phyloP scores from a whole-genome alignment of 2,329 filamentous ascomycete genomes.

The Neopestalotiopsis clavispora region DNA sequence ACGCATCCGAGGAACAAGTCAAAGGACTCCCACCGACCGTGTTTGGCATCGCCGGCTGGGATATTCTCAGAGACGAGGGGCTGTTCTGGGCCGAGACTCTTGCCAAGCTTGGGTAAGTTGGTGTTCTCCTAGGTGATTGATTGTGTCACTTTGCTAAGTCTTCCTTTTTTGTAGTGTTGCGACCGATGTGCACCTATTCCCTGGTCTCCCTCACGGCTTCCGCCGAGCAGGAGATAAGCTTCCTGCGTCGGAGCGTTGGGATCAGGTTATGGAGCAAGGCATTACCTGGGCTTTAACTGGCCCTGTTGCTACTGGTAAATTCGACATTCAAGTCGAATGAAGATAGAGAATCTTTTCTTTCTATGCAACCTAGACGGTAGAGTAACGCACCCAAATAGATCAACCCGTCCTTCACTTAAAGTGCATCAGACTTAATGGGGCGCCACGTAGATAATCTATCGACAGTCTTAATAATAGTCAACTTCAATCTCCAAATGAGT shows the following conservation, averaged over 20 bases:
- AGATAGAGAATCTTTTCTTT: not conserved
- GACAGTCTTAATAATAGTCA: no score
- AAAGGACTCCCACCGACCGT: slow-evolving; percentile 17
- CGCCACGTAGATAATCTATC: no score
- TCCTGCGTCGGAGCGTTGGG: slow-evolving; percentile 13
- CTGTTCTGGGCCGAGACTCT: slow-evolving; percentile 12
- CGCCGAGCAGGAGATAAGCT: slow-evolving; percentile 12
- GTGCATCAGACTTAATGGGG: no score
- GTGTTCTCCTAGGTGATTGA: no score
- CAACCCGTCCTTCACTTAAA: no score
- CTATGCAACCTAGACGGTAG: no score
- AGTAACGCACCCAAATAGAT: no score
- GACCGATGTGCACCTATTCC: slow-evolving; percentile 18
- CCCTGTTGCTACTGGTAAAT: not conserved
- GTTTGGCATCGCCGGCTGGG: slow-evolving; percentile 17
- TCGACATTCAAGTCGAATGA: not conserved
- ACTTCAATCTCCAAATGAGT: no score
- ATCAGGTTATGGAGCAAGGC: slow-evolving; percentile 17
- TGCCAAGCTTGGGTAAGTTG: slow-evolving; percentile 17
- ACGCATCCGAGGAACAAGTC: slow-evolving; percentile 21
- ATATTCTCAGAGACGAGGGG: slow-evolving; percentile 16
- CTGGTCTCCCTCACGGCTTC: slow-evolving; percentile 19
- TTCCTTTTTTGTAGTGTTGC: no score
- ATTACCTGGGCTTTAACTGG: slow-evolving; percentile 13
- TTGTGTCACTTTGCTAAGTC: no score